Evolutionary conservation across 495 filamentous ascomycete genomes (phyloP), one percentile per base, ranked within the genome.

Genomic region (Chaetomium fimeti): DNA sequence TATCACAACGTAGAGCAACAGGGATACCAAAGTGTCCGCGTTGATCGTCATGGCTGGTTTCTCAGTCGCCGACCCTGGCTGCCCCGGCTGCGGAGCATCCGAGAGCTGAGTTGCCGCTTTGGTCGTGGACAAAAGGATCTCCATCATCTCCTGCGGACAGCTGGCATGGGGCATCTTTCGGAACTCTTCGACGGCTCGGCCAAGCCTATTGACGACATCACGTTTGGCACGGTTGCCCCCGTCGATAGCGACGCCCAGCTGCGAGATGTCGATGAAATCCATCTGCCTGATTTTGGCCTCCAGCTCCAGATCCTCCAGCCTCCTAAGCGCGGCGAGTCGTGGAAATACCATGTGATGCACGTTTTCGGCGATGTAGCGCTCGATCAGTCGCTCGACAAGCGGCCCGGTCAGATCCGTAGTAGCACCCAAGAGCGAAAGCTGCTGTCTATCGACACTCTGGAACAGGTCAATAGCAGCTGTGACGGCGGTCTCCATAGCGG

Each of bases 381-480:
- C 95, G 68, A 99, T 96, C 62, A 97, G 83, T 32, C 90, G 86
- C 75, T 99, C 95, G 12, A 98, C 93, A 24, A 92, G 74, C 16
- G 92, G 91, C 0, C 94, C 95, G 2, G 95, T 98, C 18, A 99
- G 80, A 66, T 97, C 92, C 4, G 95, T 99, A 5, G 91, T 95
- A 9, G 93, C 88, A 9, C 92, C 95, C 18, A 99, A 84, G 25
- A 93, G 83, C 16, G 93, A 96, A 49, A 99, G 78, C 72, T 98
- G 95, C 64, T 96, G 90, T 69, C 96, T 96, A 68, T 99, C 95
- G 20, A 98, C 93, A 52, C 87, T 84, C 68, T 97, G 92, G 65
- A 99, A 99, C 2, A 98, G 82, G 74, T 98, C 95, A 67, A 97
- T 97, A 0, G 93, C 94, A 15, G 89, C 87, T 6, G 91, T 96